Base-by-base conservation (phyloP, 2,329 filamentous ascomycete genomes). In the Paraphaeosphaeria sporulosa region DNA sequence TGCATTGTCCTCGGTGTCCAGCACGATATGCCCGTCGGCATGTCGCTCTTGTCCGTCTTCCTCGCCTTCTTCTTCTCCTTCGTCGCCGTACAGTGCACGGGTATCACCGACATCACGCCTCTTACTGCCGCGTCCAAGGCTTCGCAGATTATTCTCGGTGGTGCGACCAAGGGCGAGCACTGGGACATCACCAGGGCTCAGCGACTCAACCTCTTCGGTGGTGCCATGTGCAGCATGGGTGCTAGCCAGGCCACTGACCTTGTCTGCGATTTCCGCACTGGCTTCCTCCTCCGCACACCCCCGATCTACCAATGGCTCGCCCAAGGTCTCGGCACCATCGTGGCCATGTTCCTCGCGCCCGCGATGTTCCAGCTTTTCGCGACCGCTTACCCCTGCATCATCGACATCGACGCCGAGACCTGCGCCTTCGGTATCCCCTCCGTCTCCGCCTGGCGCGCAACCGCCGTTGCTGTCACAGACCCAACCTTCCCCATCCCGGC, bases 301-400 rank as follows among this genome's bases (percentile, higher is more conserved):
- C 88, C 89, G 0, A 82, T 85, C 61, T 83, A 87, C 72, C 89
- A 91, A 74, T 91, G 87, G 82, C 81, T 88, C 65, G 88, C 88
- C 0, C 89, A 91, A 75, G 83, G 82, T 44, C 76, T 89, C 15
- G 88, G 88, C 30, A 86, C 86, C 9, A 73, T 89, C 34, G 83
- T 90, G 50, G 84, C 88, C n/a, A 82, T 90, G 65, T 90, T 89
- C 78, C 78, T 91, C 13, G 87, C 88, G 0, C 88, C 88, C 0
- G 87, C 86, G 10, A 83, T 91, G 66, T 91, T 90, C 70, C 84
- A 90, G 36, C 84, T 90, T 47, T 90, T 90, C 79, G 84, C 86
- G 63, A 83, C 84, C 5, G 89, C 89, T 0, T 91, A 91, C 73
- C 89, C 88, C 0, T 91, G 89, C 71, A 88, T 91, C 65, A 83